phyloP scores from a whole-genome alignment of 2,329 filamentous ascomycete species.

The Aspergillus sp. region DNA sequence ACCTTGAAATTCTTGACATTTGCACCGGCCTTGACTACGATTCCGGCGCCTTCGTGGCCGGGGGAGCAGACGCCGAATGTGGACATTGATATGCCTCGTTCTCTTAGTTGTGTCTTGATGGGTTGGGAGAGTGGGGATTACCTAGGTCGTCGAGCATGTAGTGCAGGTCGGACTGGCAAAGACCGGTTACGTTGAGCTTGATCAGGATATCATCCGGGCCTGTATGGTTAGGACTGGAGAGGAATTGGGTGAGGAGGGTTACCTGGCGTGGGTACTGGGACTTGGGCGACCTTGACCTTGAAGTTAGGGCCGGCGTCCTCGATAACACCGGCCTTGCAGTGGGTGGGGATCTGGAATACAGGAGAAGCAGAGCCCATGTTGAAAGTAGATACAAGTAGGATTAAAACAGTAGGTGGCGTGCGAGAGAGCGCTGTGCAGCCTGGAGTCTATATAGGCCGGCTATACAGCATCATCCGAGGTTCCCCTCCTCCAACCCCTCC shows the following conservation, averaged over 20 bases:
- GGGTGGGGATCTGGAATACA: conserved; percentile 41
- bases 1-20: conserved; percentile 55
- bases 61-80: conserved; percentile 46
- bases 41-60: conserved; percentile 58
- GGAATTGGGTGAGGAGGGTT: neutral
- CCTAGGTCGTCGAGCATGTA: conserved; percentile 57
- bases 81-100: conserved; percentile 31
- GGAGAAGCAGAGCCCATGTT: conserved; percentile 1
- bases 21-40: conserved; percentile 57
- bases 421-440: neutral
- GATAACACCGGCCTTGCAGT: conserved; percentile 53
- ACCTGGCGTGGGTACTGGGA: conserved; percentile 52
- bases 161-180: conserved; percentile 60
- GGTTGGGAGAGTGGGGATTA: conserved; percentile 31
- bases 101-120: neutral
- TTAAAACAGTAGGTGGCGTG: neutral
- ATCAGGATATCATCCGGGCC: conserved; percentile 57
- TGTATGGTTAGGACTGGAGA: conserved; percentile 16
- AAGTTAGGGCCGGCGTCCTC: conserved; percentile 53
- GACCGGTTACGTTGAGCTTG: conserved; percentile 57
- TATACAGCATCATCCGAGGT: conserved; percentile 1
- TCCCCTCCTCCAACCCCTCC: neutral
- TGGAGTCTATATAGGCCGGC: neutral
- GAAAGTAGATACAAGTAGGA: neutral
- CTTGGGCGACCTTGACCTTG: conserved; percentile 47